Percentiles rank a stretch among this genome's conserved stretches.
Evolutionary conservation across 192 early-diverging fungal genomes (phyloP).

Genomic region (Gamsiella multidivaricata): DNA sequence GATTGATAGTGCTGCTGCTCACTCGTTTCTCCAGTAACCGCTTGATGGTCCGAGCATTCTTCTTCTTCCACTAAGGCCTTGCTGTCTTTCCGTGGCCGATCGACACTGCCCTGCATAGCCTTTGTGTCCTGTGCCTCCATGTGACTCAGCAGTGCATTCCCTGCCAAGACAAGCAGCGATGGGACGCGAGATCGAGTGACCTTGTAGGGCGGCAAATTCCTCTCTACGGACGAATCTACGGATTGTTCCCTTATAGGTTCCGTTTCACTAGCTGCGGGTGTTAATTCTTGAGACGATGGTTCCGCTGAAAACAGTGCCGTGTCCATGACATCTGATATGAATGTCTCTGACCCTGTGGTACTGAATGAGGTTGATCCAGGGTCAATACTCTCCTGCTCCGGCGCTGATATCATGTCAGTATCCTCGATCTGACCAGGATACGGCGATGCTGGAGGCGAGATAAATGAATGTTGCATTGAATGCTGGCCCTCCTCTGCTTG

Average conservation of each 20-base stretch:
- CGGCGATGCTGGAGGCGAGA: conserved; percentile 9
- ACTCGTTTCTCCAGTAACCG: background rate
- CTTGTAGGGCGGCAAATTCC: conserved; percentile 6
- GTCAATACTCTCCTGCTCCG: conserved; percentile 1
- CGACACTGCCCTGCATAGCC: background rate
- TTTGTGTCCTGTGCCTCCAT: conserved; percentile 2
- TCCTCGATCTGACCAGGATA: background rate
- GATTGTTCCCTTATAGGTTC: background rate
- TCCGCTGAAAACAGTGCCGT: background rate
- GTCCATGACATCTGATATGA: too few species aligned
- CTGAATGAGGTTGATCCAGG: too few species aligned
- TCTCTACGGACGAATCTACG: background rate
- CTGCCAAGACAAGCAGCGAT: conserved; percentile 23
- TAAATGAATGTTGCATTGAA: background rate
- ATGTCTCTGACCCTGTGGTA: too few species aligned
- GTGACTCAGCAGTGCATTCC: conserved; percentile 25
- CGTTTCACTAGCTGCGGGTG: background rate
- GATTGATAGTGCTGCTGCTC: background rate
- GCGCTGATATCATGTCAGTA: conserved; percentile 1
- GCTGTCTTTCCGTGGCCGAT: conserved; percentile 30
- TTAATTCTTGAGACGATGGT: background rate
- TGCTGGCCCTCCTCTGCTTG: background rate
- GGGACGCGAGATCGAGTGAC: conserved; percentile 30
- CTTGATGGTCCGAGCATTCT: background rate
- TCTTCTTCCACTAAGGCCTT: conserved; percentile 19